A percentile compares a stretch with the other conserved stretches of the same genome.
Conservation (phyloP, 2,329 filamentous ascomycete genomes). For the Trichoderma semiorbis region DNA sequence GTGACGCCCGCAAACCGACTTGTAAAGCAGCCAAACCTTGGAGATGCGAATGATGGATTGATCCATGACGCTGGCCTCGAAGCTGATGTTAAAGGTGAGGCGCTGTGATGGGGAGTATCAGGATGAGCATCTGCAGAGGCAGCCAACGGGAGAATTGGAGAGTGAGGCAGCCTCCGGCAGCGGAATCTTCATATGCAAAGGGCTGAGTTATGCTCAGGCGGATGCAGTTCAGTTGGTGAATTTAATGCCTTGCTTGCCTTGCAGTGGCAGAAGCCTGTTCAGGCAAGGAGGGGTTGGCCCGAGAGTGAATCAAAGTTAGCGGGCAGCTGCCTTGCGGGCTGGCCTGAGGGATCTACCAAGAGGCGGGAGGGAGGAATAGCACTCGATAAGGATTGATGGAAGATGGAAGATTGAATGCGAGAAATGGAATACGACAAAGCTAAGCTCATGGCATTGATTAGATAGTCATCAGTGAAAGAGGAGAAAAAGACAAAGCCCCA, state of each 20-base stretch:
- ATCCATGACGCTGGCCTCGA: slow-evolving; percentile 45
- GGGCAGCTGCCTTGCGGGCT: neutral
- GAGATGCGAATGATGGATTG: slow-evolving; percentile 87
- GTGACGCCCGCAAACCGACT: neutral
- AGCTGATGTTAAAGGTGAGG: slow-evolving; percentile 6
- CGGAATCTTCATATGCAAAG: neutral
- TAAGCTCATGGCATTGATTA: neutral
- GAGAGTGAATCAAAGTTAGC: slow-evolving; percentile 5
- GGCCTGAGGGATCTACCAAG: neutral
- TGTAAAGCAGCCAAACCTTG: slow-evolving; percentile 49
- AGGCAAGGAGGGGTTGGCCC: slow-evolving; percentile 12
- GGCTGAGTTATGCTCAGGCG: neutral
- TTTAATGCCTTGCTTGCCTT: neutral
- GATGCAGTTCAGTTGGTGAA: neutral
- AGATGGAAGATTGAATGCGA: neutral
- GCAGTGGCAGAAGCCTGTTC: slow-evolving; percentile 4
- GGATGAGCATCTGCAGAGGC: slow-evolving; percentile 18
- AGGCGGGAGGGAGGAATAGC: neutral
- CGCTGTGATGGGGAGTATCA: neutral
- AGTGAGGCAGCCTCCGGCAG: neutral
- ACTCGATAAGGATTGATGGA: neutral
- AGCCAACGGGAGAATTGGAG: neutral
- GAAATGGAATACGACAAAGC: neutral
- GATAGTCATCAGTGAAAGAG: neutral
- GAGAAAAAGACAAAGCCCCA: neutral